Evolutionary conservation across 495 filamentous ascomycete genomes (phyloP).

Genomic region (Penicillium goetzii): DNA sequence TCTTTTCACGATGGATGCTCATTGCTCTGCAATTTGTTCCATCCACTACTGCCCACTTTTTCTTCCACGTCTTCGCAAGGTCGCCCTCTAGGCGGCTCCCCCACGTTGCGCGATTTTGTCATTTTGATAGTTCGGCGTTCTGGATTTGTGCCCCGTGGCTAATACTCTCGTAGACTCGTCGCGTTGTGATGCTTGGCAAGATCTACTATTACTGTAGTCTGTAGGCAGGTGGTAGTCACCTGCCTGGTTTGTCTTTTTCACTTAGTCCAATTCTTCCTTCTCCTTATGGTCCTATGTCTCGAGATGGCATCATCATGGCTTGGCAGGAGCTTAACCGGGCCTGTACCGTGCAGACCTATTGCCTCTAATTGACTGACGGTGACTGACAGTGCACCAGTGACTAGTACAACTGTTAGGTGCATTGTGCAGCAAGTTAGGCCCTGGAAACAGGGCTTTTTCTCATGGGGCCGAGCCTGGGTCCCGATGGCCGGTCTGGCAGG

Average conservation of each 20-base stretch:
- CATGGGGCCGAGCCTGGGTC: constrained; percentile 20
- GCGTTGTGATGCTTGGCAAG: neutral
- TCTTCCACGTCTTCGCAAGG: neutral
- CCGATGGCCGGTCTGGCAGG: constrained; percentile 25
- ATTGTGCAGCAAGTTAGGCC: neutral
- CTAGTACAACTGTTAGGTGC: no score
- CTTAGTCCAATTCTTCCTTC: neutral
- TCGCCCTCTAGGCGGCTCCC: neutral
- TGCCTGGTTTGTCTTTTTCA: neutral
- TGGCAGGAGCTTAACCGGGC: constrained; percentile 18
- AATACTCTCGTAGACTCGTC: neutral
- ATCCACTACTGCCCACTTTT: neutral
- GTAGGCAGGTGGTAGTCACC: neutral
- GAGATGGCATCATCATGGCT: constrained; percentile 7
- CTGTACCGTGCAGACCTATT: neutral
- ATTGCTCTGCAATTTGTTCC: neutral
- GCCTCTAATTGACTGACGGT: no score
- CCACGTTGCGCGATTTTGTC: constrained; percentile 1
- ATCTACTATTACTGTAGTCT: neutral
- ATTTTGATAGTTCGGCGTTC: neutral
- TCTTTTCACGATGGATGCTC: neutral
- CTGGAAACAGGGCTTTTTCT: neutral
- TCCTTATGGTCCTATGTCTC: neutral
- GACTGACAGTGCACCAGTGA: no score
- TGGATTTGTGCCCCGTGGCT: neutral